Evolutionary conservation across 1,284 basidiomycete species (phyloP).

Genomic region (Acaromyces ingoldii): DNA sequence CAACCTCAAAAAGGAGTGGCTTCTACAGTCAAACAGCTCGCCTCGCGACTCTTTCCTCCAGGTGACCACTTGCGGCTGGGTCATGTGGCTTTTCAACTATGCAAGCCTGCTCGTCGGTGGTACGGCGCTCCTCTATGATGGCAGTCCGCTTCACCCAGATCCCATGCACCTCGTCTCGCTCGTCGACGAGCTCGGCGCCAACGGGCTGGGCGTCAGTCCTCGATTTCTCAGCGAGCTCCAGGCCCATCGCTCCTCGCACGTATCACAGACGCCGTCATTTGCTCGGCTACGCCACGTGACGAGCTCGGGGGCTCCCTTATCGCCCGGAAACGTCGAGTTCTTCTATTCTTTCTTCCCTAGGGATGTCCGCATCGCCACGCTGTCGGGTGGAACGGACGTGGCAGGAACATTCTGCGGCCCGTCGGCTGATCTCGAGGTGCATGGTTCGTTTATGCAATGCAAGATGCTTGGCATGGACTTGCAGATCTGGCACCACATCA

Average conservation of each 20-base stretch:
- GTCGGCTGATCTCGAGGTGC: too few relatives aligned
- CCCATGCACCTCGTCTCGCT: slow-evolving; percentile 33
- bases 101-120: slow-evolving; percentile 31
- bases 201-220: slow-evolving; percentile 44
- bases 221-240: slow-evolving; percentile 30
- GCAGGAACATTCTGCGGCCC: too few relatives aligned
- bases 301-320: too few relatives aligned
- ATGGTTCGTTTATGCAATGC: too few relatives aligned
- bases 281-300: too few relatives aligned
- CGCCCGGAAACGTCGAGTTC: too few relatives aligned
- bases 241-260: too few relatives aligned
- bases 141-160: slow-evolving; percentile 44
- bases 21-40: slow-evolving; percentile 28
- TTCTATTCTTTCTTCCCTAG: too few relatives aligned
- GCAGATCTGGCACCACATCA: slow-evolving; percentile 27
- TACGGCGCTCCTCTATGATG: slow-evolving; percentile 46
- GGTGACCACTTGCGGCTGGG: slow-evolving; percentile 46
- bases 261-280: too few relatives aligned
- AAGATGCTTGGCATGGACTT: slow-evolving; percentile 44
- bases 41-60: slow-evolving; percentile 42
- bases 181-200: slow-evolving; percentile 37
- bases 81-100: slow-evolving; percentile 47
- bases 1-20: slow-evolving; percentile 23
- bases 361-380: too few relatives aligned
- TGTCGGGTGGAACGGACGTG: too few relatives aligned